phyloP scores from a whole-genome alignment of 2,329 filamentous ascomycete species.

The Nothophaeocryptopus gaeumannii region DNA sequence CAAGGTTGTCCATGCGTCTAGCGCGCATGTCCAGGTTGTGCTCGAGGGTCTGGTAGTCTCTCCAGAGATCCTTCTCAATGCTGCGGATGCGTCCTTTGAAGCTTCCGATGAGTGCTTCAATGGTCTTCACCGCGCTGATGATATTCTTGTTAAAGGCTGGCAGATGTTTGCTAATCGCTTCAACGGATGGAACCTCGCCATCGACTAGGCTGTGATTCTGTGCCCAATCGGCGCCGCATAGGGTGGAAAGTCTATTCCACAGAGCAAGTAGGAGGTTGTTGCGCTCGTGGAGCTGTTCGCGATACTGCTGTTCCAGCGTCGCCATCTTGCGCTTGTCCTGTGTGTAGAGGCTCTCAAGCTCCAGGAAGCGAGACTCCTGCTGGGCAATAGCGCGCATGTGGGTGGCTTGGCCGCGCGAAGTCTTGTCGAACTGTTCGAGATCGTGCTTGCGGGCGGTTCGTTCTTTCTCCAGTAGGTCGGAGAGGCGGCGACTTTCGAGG shows the following conservation, averaged over 20 bases:
- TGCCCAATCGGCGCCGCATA: constrained; percentile 90
- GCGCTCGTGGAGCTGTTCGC: constrained; percentile 83
- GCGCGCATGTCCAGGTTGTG: constrained; percentile 73
- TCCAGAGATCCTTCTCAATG: constrained; percentile 86
- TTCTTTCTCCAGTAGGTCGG: constrained; percentile 88
- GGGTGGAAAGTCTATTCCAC: constrained; percentile 80
- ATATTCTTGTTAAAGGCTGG: constrained; percentile 89
- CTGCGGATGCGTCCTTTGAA: constrained; percentile 78
- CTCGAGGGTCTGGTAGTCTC: constrained; percentile 85
- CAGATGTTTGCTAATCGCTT: constrained; percentile 80
- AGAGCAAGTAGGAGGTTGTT: constrained; percentile 84
- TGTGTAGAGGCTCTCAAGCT: constrained; percentile 76
- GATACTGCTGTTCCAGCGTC: constrained; percentile 73
- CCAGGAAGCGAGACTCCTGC: constrained; percentile 78
- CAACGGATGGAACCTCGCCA: constrained; percentile 78
- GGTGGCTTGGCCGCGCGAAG: constrained; percentile 82
- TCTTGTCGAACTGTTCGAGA: constrained; percentile 81
- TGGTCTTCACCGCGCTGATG: constrained; percentile 77
- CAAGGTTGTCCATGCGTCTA: constrained; percentile 84
- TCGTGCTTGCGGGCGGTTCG: constrained; percentile 79
- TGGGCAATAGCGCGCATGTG: constrained; percentile 81
- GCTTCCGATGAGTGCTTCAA: constrained; percentile 73
- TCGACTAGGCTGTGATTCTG: constrained; percentile 87
- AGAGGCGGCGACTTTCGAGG: constrained; percentile 78
- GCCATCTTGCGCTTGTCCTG: constrained; percentile 75